Evolutionary conservation across 2,329 filamentous ascomycete genomes (phyloP).

Genomic region (Fusarium sp.): DNA sequence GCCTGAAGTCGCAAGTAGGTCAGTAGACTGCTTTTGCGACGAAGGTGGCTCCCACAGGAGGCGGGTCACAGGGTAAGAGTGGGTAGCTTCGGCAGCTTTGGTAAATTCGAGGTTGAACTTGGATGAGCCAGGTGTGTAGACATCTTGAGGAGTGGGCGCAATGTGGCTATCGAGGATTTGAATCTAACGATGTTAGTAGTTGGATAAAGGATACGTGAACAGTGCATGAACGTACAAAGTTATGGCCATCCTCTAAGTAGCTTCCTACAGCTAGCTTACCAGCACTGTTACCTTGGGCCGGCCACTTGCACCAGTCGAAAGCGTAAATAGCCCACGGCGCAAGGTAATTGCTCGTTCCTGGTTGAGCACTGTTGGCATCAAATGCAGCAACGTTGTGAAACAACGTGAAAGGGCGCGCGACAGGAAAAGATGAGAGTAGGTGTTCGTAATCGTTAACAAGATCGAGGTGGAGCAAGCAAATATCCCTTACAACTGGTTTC

Average conservation of each 20-base stretch:
- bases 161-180: slow-evolving; percentile 96
- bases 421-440: slow-evolving; percentile 10
- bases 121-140: slow-evolving; percentile 76
- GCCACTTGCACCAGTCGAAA: slow-evolving; percentile 99
- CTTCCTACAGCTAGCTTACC: slow-evolving; percentile 96
- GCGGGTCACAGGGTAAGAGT: slow-evolving; percentile 96
- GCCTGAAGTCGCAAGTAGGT: slow-evolving; percentile 93
- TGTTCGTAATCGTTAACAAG: slow-evolving; percentile 6
- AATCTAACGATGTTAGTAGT: slow-evolving; percentile 69
- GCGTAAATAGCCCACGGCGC: slow-evolving; percentile 97
- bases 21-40: slow-evolving; percentile 93
- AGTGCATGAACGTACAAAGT: slow-evolving; percentile 74
- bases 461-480: slow-evolving; percentile 12
- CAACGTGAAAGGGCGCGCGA: slow-evolving; percentile 18
- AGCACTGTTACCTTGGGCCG: slow-evolving; percentile 80
- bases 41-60: slow-evolving; percentile 97
- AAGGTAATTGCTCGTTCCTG: slow-evolving; percentile 90
- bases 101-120: slow-evolving; percentile 88
- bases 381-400: slow-evolving; percentile 20
- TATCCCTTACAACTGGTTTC: slow-evolving; percentile 27
- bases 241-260: slow-evolving; percentile 97
- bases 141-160: slow-evolving; percentile 75
- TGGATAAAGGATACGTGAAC: slow-evolving; percentile 4
- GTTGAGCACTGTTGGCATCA: slow-evolving; percentile 73
- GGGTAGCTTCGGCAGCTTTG: slow-evolving; percentile 94